Base-by-base conservation (phyloP, 163 green algal genomes). In the Chloromonas sp. region DNA sequence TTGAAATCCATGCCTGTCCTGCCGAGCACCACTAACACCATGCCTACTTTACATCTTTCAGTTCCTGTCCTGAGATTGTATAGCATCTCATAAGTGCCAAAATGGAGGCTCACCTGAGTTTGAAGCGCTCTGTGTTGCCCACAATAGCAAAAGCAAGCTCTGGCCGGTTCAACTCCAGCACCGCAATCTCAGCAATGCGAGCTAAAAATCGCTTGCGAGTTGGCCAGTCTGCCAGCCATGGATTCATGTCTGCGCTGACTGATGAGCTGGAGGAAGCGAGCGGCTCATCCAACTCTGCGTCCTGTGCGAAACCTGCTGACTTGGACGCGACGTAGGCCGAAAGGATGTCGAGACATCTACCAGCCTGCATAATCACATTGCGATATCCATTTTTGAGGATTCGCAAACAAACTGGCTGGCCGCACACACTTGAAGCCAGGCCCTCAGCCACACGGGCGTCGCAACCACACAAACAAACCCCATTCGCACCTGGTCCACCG, bases 121-220 rank as follows among this genome's bases (percentile, higher is more conserved):
- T 14, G 71, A 79, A 79, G 71, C 14, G 13, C 11, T 79, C 13
- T 14, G 2, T 58, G 71, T 79, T 79, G 71, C 13, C 13, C 2
- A 79, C 58, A 14, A 79, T 79, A 5, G 13, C 13, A 14, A 59
- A 79, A 2, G 58, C 14, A 14, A 79, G 11, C 71, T 79, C 71
- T 36, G 71, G 71, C 13, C 71, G 71, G 5, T 79, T 3, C 71
- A 79, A 14, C 71, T 79, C 71, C 71, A 79, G 2, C 71, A 79
- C 71, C 13, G 71, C 71, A 58, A 79, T 79, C 71, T 79, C 71
- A 58, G 71, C 71, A 14, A 79, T 79, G 71, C 71, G 71, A 2
- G 11, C 11, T 14, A 79, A 14, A 36, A 58, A 79, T 2, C 14
- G 71, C 14, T 79, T 79, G 71, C 71, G 71, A 36, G 36, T 3